A percentile compares a stretch with the other conserved stretches of the same genome.
phyloP scores from a whole-genome alignment of 176 grass and related monocot species.

The Echinochloa phyllopogon region DNA sequence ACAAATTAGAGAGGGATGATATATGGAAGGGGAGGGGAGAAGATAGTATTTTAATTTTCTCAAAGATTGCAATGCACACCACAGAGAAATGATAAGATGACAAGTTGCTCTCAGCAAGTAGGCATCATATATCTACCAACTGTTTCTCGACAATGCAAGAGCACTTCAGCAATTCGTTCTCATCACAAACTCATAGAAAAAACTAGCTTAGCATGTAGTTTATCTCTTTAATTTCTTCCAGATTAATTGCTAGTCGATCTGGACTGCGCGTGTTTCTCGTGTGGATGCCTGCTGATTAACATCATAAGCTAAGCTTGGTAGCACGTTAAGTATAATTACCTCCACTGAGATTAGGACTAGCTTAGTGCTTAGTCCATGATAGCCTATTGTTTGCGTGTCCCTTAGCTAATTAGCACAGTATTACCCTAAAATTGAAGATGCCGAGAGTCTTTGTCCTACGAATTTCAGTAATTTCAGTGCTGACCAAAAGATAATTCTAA shows the following conservation, averaged over 20 bases:
- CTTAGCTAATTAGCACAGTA: background rate
- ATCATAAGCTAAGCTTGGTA: background rate
- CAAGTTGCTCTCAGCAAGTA: conserved; percentile 13
- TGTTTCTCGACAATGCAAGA: background rate
- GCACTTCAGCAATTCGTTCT: background rate
- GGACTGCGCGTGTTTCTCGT: background rate
- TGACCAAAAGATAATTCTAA: no score
- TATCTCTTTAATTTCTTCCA: background rate
- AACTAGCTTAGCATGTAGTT: background rate
- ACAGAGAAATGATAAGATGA: background rate
- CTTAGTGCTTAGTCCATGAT: conserved; percentile 34
- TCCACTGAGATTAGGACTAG: background rate
- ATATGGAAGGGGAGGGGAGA: no score
- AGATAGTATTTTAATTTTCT: no score
- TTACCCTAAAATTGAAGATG: no score
- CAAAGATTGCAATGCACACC: background rate
- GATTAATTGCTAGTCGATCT: background rate
- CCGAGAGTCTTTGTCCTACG: no score
- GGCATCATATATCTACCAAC: background rate
- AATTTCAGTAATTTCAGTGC: no score
- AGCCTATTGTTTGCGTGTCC: background rate
- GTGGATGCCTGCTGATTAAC: background rate
- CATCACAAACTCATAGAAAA: no score
- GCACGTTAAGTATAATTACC: background rate
- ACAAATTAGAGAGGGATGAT: no score